Evolutionary conservation across 2,329 filamentous ascomycete species (phyloP), one percentile per base, ranked within the genome.

Genomic region (Hymenoscyphus repandus): DNA sequence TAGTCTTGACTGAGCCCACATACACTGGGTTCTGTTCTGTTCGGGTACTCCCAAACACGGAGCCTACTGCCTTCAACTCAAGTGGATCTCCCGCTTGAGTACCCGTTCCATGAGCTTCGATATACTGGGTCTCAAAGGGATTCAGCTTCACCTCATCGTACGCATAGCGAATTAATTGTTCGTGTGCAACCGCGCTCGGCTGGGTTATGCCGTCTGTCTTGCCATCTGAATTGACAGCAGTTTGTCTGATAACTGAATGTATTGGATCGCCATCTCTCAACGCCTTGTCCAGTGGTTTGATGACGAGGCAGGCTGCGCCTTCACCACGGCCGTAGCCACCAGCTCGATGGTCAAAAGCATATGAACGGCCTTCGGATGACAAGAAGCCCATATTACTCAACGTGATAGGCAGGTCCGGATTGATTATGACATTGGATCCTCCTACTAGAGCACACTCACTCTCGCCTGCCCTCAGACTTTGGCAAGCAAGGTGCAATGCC

Each of bases 261-360:
- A 82, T 77, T 0, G 74, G 74, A 60, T 86, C 80, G n/a, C 78
- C 77, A 55, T 80, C 77, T 11, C 69, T 67, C 5, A 85, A 57
- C 1, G 82, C 83, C 61, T 80, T 75, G 6, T 71, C 68, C 0
- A 85, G 66, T 1, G 73, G 73, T 64, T 85, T 86, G 38, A 86
- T 59, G 4, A 84, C 58, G 1, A 86, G 63, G 13, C 78, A 71
- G 0, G 73, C 78, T 15, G 79, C 70, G 1, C 81, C 83, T 58
- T 86, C 83, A 1, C 80, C 82, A 31, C 81, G 72, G 0, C 75
- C 80, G 58, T 86, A 86, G 1, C 83, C 83, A 51, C 80, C 76
- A 20, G 79, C 83, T 2, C 73, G 69, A 12, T 70, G 60, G 54
- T 85, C 81, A 55, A 80, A 83, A 2, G 75, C 74, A 53, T 73